Conservation (phyloP, 352 stramenopile genomes). For the Globisporangium cederbergense region DNA sequence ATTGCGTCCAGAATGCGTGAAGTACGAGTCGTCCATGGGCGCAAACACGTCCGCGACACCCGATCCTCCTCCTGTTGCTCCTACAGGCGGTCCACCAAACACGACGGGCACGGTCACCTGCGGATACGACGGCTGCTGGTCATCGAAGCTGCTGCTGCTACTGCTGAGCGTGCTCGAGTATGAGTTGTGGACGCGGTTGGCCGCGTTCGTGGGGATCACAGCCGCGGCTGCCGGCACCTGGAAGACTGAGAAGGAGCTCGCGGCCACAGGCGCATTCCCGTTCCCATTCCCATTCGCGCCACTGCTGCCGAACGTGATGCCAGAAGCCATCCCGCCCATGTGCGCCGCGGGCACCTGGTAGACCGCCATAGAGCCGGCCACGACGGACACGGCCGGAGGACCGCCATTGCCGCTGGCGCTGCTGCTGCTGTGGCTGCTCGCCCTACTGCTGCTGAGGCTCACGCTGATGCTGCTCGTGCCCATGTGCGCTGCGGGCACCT, state of each 20-base stretch:
- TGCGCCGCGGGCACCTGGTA: slow-evolving; percentile 8
- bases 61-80: neutral
- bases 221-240: slow-evolving; percentile 40
- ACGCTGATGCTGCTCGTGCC: neutral
- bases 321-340: neutral
- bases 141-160: slow-evolving; percentile 15
- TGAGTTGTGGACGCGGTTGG: neutral
- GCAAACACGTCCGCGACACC: slow-evolving; percentile 2
- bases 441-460: neutral
- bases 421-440: neutral
- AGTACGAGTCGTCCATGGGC: slow-evolving; percentile 16
- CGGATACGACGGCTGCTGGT: neutral
- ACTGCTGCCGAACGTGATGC: neutral
- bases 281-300: neutral
- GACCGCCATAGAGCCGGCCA: slow-evolving; percentile 1
- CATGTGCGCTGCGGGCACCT: too few relatives aligned
- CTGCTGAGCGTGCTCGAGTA: slow-evolving; percentile 16
- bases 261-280: neutral
- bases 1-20: slow-evolving; percentile 17
- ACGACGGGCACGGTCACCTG: slow-evolving; percentile 5
- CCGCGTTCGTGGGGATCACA: slow-evolving; percentile 8
- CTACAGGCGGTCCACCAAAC: neutral
- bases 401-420: neutral
- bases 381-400: neutral
- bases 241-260: slow-evolving; percentile 64